phyloP scores from a whole-genome alignment of 306 rosid species.

The Dalbergia oliveri region DNA sequence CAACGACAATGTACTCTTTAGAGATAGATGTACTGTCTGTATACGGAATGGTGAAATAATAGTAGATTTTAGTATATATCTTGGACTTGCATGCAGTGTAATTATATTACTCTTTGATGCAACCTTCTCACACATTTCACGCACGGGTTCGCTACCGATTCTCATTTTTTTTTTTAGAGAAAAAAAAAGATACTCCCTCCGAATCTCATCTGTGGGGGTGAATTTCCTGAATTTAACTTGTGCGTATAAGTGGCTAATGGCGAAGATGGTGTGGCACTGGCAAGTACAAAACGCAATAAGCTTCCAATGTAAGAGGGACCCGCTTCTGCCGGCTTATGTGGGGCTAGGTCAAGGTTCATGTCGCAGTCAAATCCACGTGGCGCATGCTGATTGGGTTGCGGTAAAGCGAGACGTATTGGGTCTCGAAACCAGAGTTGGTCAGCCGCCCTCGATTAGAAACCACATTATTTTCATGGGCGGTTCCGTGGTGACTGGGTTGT shows the following conservation, averaged over 20 bases:
- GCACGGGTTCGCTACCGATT: too few relatives aligned
- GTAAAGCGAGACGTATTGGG: constrained; percentile 57
- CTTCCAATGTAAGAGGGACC: constrained; percentile 43
- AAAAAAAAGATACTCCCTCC: too few relatives aligned
- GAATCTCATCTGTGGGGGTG: too few relatives aligned
- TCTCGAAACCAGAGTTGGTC: constrained; percentile 65
- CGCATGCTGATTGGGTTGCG: not conserved
- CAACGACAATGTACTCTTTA: constrained; percentile 58
- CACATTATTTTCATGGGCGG: constrained; percentile 40
- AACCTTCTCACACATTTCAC: too few relatives aligned
- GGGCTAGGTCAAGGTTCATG: constrained; percentile 10
- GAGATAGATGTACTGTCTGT: constrained; percentile 53
- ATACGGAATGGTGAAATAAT: constrained; percentile 59
- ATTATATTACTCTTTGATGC: not conserved
- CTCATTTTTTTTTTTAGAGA: too few relatives aligned
- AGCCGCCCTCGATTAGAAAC: constrained; percentile 75
- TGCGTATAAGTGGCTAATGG: too few relatives aligned
- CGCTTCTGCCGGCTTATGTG: constrained; percentile 53
- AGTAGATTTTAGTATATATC: constrained; percentile 4
- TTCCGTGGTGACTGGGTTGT: constrained; percentile 47
- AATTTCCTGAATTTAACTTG: too few relatives aligned
- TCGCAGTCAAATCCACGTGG: constrained; percentile 45
- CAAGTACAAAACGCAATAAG: not conserved
- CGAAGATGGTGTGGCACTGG: too few relatives aligned
- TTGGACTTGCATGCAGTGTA: too few relatives aligned